A percentile compares a stretch with the other conserved stretches of the same genome.
These are phyloP conservation scores for Harringtonia aguacate DNA, from an alignment of 2,329 filamentous ascomycete genomes.

Conservation along the genomic window DNA sequence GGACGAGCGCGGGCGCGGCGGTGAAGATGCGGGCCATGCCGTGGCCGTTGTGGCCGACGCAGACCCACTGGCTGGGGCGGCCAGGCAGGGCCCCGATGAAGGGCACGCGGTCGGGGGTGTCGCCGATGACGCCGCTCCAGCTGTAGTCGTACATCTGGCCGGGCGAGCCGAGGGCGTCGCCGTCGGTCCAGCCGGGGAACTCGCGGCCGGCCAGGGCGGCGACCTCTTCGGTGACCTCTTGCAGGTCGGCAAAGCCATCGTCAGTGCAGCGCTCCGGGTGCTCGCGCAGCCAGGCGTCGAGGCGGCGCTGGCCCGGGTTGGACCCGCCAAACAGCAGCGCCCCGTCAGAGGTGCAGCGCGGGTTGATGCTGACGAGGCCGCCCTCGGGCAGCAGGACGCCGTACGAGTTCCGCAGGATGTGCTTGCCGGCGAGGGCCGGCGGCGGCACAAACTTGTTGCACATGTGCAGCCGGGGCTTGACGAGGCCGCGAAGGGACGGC, in stretches of 20 bases:
- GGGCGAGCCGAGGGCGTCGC: background rate
- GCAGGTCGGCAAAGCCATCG: background rate
- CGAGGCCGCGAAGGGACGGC: constrained; percentile 1
- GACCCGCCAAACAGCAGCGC: background rate
- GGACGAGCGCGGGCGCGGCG: background rate
- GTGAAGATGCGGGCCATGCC: constrained; percentile 4
- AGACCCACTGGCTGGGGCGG: constrained; percentile 1
- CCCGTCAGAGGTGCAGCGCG: background rate
- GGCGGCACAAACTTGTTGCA: constrained; percentile 3
- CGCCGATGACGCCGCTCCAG: constrained; percentile 2
- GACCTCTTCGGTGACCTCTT: background rate
- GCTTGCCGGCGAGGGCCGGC: background rate
- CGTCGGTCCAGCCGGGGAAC: background rate
- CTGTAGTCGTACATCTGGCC: constrained; percentile 3
- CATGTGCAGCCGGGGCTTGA: constrained; percentile 1
- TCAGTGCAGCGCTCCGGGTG: constrained; percentile 2
- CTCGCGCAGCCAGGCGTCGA: background rate
- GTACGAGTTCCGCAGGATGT: background rate
- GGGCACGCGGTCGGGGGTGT: background rate
- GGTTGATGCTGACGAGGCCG: constrained; percentile 2
- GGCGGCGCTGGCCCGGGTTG: background rate
- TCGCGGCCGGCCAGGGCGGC: background rate
- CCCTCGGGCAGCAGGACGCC: background rate
- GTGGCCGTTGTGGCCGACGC: constrained; percentile 4
- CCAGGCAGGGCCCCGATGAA: background rate